Percentiles rank a stretch among this genome's conserved stretches.
Evolutionary conservation across 768 basidiomycete species (phyloP).

Genomic region (Boletellus emodensis): DNA sequence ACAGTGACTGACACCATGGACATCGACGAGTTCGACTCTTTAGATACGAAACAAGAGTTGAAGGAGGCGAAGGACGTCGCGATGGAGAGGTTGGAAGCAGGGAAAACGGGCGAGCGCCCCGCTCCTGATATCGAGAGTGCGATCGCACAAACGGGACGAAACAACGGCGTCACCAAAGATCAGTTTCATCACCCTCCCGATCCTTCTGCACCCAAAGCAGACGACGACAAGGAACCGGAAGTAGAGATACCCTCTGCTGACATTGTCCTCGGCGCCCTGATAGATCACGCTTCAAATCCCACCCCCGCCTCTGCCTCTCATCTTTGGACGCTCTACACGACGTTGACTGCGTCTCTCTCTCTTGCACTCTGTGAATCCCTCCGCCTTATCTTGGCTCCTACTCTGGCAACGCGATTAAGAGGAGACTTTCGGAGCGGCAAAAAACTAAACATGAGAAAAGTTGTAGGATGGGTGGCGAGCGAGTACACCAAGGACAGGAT

Average conservation of each 20-base stretch:
- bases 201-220: conserved; percentile 27
- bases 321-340: conserved; percentile 91
- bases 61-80: conserved; percentile 24
- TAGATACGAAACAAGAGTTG: conserved; percentile 16
- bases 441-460: conserved; percentile 97
- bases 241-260: conserved; percentile 17
- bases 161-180: background rate
- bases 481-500: conserved; percentile 99
- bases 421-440: conserved; percentile 99
- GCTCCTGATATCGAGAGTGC: conserved; percentile 44
- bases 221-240: conserved; percentile 23
- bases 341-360: conserved; percentile 86
- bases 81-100: conserved; percentile 25
- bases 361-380: conserved; percentile 93
- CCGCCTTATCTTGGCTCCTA: conserved; percentile 93
- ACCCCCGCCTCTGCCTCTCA: conserved; percentile 44
- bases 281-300: conserved; percentile 18
- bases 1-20: conserved; percentile 44
- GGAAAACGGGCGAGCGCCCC: conserved; percentile 24
- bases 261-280: conserved; percentile 19
- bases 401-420: conserved; percentile 86
- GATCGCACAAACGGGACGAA: conserved; percentile 35
- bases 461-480: conserved; percentile 95
- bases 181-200: conserved; percentile 20
- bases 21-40: conserved; percentile 33